phyloP scores from a whole-genome alignment of 345 rosid species.

The Salix caprea region DNA sequence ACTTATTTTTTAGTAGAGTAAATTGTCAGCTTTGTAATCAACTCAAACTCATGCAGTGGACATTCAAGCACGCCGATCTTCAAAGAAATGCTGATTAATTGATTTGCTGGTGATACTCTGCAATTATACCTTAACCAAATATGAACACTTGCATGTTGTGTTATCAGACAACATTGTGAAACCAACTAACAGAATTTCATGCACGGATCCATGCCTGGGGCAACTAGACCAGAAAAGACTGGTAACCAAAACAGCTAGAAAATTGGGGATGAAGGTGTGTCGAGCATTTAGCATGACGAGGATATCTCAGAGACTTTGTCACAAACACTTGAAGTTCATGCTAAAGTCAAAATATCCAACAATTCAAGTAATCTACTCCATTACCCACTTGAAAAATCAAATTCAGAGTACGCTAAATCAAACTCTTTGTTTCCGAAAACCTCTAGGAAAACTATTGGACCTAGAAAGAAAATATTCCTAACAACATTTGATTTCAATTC shows the following conservation, averaged over 20 bases:
- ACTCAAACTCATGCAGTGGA: too few relatives aligned
- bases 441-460: not conserved
- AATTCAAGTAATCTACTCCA: not conserved
- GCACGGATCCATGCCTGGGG: not conserved
- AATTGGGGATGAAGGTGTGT: not conserved
- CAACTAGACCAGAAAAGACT: not conserved
- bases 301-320: not conserved
- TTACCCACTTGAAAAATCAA: not conserved
- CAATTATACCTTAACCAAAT: too few relatives aligned
- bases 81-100: too few relatives aligned
- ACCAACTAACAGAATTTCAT: not conserved
- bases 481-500: not conserved
- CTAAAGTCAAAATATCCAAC: not conserved
- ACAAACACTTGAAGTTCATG: not conserved
- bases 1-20: not conserved
- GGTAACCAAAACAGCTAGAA: not conserved
- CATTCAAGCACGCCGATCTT: too few relatives aligned
- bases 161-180: not conserved
- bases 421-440: not conserved
- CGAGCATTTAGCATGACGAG: not conserved
- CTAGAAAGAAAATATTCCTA: not conserved
- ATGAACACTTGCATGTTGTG: too few relatives aligned
- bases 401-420: not conserved
- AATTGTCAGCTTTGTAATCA: too few relatives aligned
- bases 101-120: too few relatives aligned